Conservation (phyloP, 192 early-diverging fungal genomes). For the Coemansia sp. region DNA sequence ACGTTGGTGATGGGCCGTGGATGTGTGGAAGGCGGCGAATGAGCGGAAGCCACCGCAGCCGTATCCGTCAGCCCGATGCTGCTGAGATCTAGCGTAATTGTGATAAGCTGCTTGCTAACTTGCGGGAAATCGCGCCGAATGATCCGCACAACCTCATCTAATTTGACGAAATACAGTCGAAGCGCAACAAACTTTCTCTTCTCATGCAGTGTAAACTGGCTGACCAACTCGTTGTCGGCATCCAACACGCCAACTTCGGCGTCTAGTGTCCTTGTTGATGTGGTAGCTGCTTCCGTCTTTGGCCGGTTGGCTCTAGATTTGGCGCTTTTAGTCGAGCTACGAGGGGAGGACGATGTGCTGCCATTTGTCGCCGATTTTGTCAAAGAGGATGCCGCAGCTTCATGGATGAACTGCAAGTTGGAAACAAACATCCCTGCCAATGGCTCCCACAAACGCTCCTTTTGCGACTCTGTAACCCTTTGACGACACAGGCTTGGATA, state of each 20-base stretch:
- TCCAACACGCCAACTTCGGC: not conserved
- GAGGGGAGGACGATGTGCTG: not conserved
- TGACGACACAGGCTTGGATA: slow-evolving; percentile 66
- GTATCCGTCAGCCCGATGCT: slow-evolving; percentile 18
- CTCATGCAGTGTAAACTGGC: slow-evolving; percentile 60
- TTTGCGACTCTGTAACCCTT: slow-evolving; percentile 58
- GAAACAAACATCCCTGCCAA: slow-evolving; percentile 65
- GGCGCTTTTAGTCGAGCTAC: not conserved
- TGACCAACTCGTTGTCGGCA: slow-evolving; percentile 27
- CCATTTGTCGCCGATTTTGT: not conserved
- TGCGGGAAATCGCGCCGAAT: slow-evolving; percentile 67
- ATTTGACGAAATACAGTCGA: slow-evolving; percentile 65
- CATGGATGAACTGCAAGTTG: slow-evolving; percentile 43
- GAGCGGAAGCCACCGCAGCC: not conserved
- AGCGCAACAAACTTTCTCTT: slow-evolving; percentile 63
- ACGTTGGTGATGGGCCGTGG: slow-evolving; percentile 14
- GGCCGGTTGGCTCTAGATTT: not conserved
- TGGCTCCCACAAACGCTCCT: slow-evolving; percentile 73
- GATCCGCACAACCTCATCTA: slow-evolving; percentile 65
- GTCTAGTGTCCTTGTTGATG: not conserved
- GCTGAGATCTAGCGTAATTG: slow-evolving; percentile 66
- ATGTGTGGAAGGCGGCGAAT: not conserved
- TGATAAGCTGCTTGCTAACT: slow-evolving; percentile 68
- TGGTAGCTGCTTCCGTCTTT: not conserved
- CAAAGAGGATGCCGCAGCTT: slow-evolving; percentile 3